Conservation (phyloP, 1,139 yeast species). For the Scheffersomyces insectosa region DNA sequence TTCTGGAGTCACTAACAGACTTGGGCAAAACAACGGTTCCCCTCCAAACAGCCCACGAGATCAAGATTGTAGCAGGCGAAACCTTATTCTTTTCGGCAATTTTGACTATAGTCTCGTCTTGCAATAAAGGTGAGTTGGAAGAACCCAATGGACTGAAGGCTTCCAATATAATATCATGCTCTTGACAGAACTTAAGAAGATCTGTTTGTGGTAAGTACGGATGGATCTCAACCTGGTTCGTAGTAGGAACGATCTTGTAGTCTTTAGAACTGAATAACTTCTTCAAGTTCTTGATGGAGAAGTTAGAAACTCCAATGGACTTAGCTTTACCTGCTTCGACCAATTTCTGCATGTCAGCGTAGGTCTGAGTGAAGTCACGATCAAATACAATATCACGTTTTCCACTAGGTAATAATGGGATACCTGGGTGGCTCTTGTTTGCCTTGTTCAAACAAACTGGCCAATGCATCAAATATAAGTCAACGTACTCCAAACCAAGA, state of each 20-base stretch:
- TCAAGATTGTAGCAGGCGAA: conserved; percentile 16
- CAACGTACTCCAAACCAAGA: conserved; percentile 78
- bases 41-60: conserved; percentile 23
- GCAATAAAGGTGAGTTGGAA: conserved; percentile 18
- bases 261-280: conserved; percentile 16
- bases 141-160: conserved; percentile 27
- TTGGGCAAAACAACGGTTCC: conserved; percentile 25
- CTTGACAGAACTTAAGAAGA: conserved; percentile 14
- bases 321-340: conserved; percentile 12
- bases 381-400: conserved; percentile 1
- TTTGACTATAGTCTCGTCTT: conserved; percentile 14
- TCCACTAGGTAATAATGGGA: conserved; percentile 36
- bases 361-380: conserved; percentile 19
- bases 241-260: conserved; percentile 18
- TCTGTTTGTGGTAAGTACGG: conserved; percentile 23
- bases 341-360: conserved; percentile 14
- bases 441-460: conserved; percentile 45
- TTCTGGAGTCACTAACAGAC: conserved; percentile 17
- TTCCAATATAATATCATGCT: conserved; percentile 16
- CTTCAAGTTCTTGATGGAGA: conserved; percentile 14
- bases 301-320: conserved; percentile 23
- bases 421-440: conserved; percentile 28
- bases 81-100: conserved; percentile 17
- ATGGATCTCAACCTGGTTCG: conserved; percentile 22
- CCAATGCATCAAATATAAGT: conserved; percentile 86